Conservation (phyloP, 2,329 filamentous ascomycete genomes). For the Alternaria arbusti region DNA sequence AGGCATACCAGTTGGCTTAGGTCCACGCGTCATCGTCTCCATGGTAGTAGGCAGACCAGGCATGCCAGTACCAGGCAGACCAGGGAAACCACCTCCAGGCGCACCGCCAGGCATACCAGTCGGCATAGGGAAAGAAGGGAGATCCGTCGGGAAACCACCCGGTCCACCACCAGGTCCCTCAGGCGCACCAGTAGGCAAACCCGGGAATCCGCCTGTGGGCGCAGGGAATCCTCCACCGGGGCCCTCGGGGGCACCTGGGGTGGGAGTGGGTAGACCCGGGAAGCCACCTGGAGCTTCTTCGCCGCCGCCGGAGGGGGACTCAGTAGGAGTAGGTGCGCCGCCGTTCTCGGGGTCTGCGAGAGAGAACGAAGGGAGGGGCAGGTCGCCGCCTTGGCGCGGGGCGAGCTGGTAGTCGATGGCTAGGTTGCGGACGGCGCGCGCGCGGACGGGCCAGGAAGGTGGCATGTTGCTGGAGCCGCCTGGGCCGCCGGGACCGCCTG, state of each 20-base stretch:
- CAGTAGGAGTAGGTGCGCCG: background rate
- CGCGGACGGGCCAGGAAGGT: background rate
- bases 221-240: background rate
- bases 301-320: background rate
- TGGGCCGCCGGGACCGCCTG: background rate
- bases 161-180: background rate
- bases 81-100: slow-evolving; percentile 2
- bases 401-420: slow-evolving; percentile 26
- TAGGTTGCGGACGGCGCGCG: background rate
- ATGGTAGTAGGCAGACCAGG: slow-evolving; percentile 11
- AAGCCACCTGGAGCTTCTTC: background rate
- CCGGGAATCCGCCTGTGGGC: background rate
- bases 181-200: background rate
- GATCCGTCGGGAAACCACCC: slow-evolving; percentile 1
- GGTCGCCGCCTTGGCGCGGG: slow-evolving; percentile 11
- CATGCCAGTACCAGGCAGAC: background rate
- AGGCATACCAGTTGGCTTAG: slow-evolving; percentile 15
- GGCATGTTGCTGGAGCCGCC: background rate
- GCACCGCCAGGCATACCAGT: slow-evolving; percentile 2
- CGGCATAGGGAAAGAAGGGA: slow-evolving; percentile 4
- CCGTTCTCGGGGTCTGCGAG: slow-evolving; percentile 9
- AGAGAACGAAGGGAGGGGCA: slow-evolving; percentile 19
- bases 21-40: slow-evolving; percentile 19
- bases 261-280: background rate
- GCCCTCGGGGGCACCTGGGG: background rate